phyloP scores from a whole-genome alignment of 1,284 basidiomycete genomes.

The Mycosarcoma maydis region DNA sequence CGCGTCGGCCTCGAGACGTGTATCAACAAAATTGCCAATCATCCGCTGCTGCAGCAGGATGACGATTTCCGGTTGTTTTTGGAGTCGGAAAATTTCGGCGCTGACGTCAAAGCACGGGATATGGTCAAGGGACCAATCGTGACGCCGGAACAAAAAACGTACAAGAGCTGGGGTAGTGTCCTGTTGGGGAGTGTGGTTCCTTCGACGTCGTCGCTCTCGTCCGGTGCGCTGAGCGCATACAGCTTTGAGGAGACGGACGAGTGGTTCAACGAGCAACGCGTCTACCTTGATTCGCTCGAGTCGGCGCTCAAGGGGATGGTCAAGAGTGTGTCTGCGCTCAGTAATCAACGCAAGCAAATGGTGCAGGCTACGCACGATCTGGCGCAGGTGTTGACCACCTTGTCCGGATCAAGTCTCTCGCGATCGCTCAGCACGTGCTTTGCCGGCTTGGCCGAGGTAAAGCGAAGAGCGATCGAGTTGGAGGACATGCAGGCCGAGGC shows the following conservation, averaged over 20 bases:
- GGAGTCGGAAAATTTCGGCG: slow-evolving; percentile 67
- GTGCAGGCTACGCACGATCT: slow-evolving; percentile 60
- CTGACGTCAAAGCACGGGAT: slow-evolving; percentile 75
- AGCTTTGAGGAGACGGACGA: slow-evolving; percentile 93
- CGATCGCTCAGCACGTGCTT: slow-evolving; percentile 66
- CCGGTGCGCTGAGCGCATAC: slow-evolving; percentile 71
- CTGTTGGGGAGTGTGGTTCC: slow-evolving; percentile 45
- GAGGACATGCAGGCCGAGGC: slow-evolving; percentile 59
- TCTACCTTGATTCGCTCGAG: slow-evolving; percentile 88
- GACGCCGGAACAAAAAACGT: slow-evolving; percentile 65
- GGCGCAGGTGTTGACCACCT: slow-evolving; percentile 59
- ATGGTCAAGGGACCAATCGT: slow-evolving; percentile 54
- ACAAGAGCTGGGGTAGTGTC: slow-evolving; percentile 49
- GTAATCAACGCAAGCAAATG: slow-evolving; percentile 77
- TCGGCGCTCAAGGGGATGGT: slow-evolving; percentile 84
- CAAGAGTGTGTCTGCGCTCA: slow-evolving; percentile 82
- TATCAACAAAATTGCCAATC: slow-evolving; percentile 68
- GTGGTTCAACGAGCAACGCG: slow-evolving; percentile 92
- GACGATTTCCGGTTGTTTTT: slow-evolving; percentile 69
- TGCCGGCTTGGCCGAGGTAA: slow-evolving; percentile 64
- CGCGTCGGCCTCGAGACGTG: slow-evolving; percentile 67
- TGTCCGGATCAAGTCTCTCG: slow-evolving; percentile 66
- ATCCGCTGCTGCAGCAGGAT: slow-evolving; percentile 68
- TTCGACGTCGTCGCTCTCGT: slow-evolving; percentile 42
- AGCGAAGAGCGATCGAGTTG: slow-evolving; percentile 55